Evolutionary conservation across 352 stramenopile species (phyloP).

Genomic region (Phytopythium montanum): DNA sequence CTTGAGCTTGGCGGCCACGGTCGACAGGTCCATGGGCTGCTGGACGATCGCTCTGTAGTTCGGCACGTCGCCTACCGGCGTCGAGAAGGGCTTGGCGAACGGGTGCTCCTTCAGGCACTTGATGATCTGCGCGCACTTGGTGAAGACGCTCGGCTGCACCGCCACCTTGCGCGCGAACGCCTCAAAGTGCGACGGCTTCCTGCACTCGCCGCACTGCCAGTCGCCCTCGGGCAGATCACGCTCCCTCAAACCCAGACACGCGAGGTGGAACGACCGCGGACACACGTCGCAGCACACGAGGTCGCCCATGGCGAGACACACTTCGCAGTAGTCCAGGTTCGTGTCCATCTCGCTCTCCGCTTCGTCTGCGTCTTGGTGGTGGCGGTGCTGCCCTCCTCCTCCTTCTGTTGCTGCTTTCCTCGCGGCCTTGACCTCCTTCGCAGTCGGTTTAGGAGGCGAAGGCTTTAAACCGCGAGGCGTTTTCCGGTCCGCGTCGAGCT

Average conservation of each 20-base stretch:
- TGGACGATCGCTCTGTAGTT: slow-evolving; percentile 76
- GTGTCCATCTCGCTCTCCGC: slow-evolving; percentile 43
- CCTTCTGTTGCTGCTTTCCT: not conserved
- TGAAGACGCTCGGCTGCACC: slow-evolving; percentile 41
- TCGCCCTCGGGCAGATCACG: slow-evolving; percentile 74
- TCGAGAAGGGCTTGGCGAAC: slow-evolving; percentile 79
- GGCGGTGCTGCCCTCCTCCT: not conserved
- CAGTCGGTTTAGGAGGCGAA: not conserved
- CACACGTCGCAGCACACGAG: slow-evolving; percentile 91
- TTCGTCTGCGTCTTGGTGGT: slow-evolving; percentile 13
- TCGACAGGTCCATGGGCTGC: slow-evolving; percentile 80
- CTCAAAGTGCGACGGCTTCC: slow-evolving; percentile 66
- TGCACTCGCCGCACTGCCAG: slow-evolving; percentile 79
- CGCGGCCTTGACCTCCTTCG: not conserved
- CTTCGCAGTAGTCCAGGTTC: slow-evolving; percentile 82
- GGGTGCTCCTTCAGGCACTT: slow-evolving; percentile 65
- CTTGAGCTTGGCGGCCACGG: slow-evolving; percentile 62
- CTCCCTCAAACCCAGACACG: slow-evolving; percentile 75
- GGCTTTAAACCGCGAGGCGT: not conserved
- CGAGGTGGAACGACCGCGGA: slow-evolving; percentile 89
- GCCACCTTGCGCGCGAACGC: slow-evolving; percentile 41
- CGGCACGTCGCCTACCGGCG: slow-evolving; percentile 68
- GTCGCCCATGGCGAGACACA: slow-evolving; percentile 81
- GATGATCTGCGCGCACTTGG: slow-evolving; percentile 71
- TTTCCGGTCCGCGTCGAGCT: slow-evolving; percentile 1